phyloP scores from a whole-genome alignment of 1,284 basidiomycete genomes.

The Apiotrichum brassicae region DNA sequence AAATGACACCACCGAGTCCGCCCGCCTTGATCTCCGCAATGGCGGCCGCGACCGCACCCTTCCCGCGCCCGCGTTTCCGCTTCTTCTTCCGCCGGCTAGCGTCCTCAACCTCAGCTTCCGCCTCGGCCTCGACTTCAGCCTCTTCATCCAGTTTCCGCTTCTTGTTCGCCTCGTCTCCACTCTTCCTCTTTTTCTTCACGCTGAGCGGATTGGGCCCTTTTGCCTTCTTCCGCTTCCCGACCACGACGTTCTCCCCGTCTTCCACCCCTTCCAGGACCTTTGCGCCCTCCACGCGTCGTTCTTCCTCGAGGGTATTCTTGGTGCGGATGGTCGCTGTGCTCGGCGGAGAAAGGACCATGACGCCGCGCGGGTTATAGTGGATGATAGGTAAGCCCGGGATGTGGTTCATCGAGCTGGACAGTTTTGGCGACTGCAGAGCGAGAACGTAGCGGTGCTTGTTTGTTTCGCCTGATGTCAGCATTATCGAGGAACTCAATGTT shows the following conservation, averaged over 20 bases:
- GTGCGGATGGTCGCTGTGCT: constrained; percentile 64
- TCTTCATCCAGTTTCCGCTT: constrained; percentile 8
- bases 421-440: constrained; percentile 65
- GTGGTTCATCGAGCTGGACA: constrained; percentile 59
- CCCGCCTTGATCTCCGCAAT: constrained; percentile 32
- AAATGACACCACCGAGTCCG: constrained; percentile 8
- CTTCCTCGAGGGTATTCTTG: constrained; percentile 57
- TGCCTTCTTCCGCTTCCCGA: constrained; percentile 54
- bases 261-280: constrained; percentile 32
- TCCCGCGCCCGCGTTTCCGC: constrained; percentile 33
- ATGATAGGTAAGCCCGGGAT: constrained; percentile 79
- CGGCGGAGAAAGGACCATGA: constrained; percentile 83
- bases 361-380: constrained; percentile 76
- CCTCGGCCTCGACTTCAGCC: constrained; percentile 8
- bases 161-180: neutral
- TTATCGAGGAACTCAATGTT: neutral
- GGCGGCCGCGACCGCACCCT: constrained; percentile 34
- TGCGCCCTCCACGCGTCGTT: constrained; percentile 40
- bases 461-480: constrained; percentile 56
- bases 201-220: constrained; percentile 91
- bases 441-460: constrained; percentile 89
- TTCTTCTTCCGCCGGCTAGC: constrained; percentile 30
- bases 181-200: constrained; percentile 79
- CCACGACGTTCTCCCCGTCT: constrained; percentile 49
- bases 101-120: constrained; percentile 15